Evolutionary conservation across 1,139 yeast species (phyloP), one percentile per base, ranked within the genome.

Genomic region (Chernovozyma aurita): DNA sequence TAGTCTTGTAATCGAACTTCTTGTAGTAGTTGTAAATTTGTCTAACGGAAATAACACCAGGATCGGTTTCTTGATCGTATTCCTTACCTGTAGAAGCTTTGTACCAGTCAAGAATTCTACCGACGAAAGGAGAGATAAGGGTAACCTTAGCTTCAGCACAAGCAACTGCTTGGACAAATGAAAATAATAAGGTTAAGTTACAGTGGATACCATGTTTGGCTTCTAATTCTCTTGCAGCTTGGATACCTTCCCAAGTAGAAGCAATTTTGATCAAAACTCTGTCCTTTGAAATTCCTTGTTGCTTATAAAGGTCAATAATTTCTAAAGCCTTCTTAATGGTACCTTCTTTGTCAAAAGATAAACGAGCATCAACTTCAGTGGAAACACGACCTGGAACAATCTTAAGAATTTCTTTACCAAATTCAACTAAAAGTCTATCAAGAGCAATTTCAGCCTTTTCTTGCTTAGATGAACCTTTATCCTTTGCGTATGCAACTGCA

Each of bases 341-440:
- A 52, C 85, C 97, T 46, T 88, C 84, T 65, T 83, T 92, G 77
- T 90, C 86, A 61, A 88, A 92, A 30, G 97, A 90, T 57, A 92
- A 79, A 70, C 97, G 86, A 45, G 98, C 98, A 59, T 92, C 98
- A 44, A 92, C 98, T 73, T 92, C 99, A 48, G 98, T 94, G 42
- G 97, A 88, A 45, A 92, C 99, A 73, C 98, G 85, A 58, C 99
- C 99, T 52, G 99, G 99, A 42, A 92, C 97, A 61, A 92, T 88
- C 60, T 79, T 76, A 61, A 92, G 78, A 61, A 92, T 92, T 70
- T 85, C 92, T 61, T 80, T 76, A 70, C 98, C 98, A 63, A 94
- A 94, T 69, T 90, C 97, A 48, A 92, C 95, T 56, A 92, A 78
- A 57, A 94, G 73, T 65, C 87, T 76, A 72, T 92, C 98, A 51